These are phyloP conservation scores for Ettlia oleoabundans DNA, from an alignment of 139 green algal species.

Conservation along the genomic window DNA sequence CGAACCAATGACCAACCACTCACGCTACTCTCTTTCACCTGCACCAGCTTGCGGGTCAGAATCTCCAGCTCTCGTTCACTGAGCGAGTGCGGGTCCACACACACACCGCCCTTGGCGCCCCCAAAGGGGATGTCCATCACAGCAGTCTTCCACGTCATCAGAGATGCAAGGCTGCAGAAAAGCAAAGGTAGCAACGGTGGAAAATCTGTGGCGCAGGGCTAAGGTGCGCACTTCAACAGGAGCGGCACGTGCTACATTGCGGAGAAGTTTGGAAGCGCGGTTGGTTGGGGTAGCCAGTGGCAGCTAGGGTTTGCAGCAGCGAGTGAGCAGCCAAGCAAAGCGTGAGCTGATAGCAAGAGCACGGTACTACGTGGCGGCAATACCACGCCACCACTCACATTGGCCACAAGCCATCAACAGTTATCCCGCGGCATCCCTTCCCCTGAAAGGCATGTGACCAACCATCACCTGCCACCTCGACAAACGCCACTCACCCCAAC, in stretches of 20 bases:
- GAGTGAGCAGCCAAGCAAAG: too few species aligned
- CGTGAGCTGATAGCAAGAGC: too few species aligned
- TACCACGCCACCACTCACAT: background rate
- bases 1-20: too few species aligned
- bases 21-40: too few species aligned
- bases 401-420: background rate
- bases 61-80: slow-evolving; percentile 86
- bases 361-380: background rate
- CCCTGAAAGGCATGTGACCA: background rate
- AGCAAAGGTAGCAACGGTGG: background rate
- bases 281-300: too few species aligned
- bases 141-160: slow-evolving; percentile 99
- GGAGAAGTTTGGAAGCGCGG: too few species aligned
- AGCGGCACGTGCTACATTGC: too few species aligned
- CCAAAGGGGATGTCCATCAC: slow-evolving; percentile 97
- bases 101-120: slow-evolving; percentile 88
- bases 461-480: background rate
- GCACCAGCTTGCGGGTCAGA: slow-evolving; percentile 91
- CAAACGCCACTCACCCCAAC: background rate
- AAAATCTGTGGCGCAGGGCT: too few species aligned
- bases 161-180: slow-evolving; percentile 58
- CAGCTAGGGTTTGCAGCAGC: too few species aligned
- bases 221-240: too few species aligned
- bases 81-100: slow-evolving; percentile 71
- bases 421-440: background rate